phyloP scores from a whole-genome alignment of 2,329 filamentous ascomycete species.

The Fusarium goolgardi region DNA sequence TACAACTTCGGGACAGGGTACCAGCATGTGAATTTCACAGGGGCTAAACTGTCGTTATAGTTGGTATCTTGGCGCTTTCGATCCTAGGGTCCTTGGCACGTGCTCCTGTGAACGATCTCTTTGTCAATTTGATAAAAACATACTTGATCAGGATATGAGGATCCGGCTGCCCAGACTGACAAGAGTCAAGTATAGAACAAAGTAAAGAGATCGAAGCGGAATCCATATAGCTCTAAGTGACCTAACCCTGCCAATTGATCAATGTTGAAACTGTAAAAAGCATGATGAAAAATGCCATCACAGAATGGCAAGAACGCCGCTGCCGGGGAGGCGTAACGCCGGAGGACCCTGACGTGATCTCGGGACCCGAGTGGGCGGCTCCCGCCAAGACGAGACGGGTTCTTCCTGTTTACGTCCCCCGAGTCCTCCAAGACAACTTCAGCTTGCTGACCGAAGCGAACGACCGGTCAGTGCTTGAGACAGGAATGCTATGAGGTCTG shows the following conservation, averaged over 20 bases:
- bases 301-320: neutral
- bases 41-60: neutral
- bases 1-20: slow-evolving; percentile 3
- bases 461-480: slow-evolving; percentile 8
- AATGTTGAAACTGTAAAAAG: neutral
- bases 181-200: neutral
- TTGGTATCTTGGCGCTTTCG: neutral
- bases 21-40: neutral
- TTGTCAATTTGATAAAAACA: neutral
- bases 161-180: neutral
- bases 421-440: neutral
- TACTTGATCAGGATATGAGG: neutral
- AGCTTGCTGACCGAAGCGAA: neutral
- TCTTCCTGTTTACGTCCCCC: slow-evolving; percentile 5
- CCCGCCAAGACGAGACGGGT: slow-evolving; percentile 18
- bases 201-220: neutral
- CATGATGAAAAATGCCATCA: neutral
- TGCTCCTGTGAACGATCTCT: neutral
- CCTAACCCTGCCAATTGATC: neutral
- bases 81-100: neutral
- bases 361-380: slow-evolving; percentile 24
- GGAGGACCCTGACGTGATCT: slow-evolving; percentile 25
- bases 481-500: slow-evolving; percentile 19
- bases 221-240: neutral
- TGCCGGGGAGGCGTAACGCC: slow-evolving; percentile 23